phyloP scores from a whole-genome alignment of 805 yeast genomes.

The Wickerhamomyces mucosus region DNA sequence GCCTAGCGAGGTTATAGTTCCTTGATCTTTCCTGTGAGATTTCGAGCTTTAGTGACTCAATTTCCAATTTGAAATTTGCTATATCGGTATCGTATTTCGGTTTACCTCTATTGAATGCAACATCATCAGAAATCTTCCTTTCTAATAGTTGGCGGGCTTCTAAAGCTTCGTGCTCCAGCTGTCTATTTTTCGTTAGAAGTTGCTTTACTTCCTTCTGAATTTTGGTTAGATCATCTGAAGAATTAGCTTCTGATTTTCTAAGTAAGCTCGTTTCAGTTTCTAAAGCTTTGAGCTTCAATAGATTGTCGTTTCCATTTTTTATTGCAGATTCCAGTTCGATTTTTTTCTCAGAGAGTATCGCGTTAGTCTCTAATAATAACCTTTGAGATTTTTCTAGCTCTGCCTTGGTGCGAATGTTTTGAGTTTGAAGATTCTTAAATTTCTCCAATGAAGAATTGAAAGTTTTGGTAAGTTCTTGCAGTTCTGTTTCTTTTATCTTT shows the following conservation, averaged over 20 bases:
- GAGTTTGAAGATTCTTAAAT: too few species aligned
- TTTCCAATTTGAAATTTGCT: conserved; percentile 25
- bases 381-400: too few species aligned
- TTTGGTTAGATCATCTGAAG: conserved; percentile 18
- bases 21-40: conserved; percentile 22
- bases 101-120: conserved; percentile 35
- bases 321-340: conserved; percentile 23
- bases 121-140: conserved; percentile 32
- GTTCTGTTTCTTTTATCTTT: too few species aligned
- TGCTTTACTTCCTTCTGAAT: conserved; percentile 19
- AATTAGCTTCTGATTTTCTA: too few species aligned
- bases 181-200: conserved; percentile 21
- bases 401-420: too few species aligned
- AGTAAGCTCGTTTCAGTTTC: too few species aligned
- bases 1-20: conserved; percentile 21
- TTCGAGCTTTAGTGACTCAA: conserved; percentile 8
- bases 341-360: conserved; percentile 26
- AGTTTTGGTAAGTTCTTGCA: too few species aligned
- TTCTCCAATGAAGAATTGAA: too few species aligned
- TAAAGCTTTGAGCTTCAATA: conserved; percentile 18
- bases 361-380: too few species aligned
- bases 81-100: conserved; percentile 33
- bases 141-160: conserved; percentile 33
- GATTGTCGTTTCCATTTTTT: conserved; percentile 19
- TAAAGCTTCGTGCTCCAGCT: conserved; percentile 36